phyloP scores from a whole-genome alignment of 2,329 filamentous ascomycete species.

The Aspergillus sojae region DNA sequence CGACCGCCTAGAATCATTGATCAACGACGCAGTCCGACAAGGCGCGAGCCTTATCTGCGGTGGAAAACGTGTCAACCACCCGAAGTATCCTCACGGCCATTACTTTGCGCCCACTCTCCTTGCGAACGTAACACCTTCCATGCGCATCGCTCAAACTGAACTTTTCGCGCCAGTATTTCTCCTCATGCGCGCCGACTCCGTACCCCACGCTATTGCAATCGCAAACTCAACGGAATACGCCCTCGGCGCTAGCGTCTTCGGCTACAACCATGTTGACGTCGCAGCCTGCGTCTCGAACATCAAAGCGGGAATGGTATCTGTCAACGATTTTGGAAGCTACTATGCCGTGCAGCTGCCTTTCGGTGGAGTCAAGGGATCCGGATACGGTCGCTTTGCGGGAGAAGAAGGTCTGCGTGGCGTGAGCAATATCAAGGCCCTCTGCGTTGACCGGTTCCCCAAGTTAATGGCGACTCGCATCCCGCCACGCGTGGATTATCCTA shows the following conservation, averaged over 20 bases:
- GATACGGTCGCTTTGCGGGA: conserved; percentile 90
- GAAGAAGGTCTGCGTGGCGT: conserved; percentile 82
- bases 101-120: conserved; percentile 93
- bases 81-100: conserved; percentile 74
- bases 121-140: conserved; percentile 80
- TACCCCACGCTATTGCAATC: conserved; percentile 69
- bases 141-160: conserved; percentile 87
- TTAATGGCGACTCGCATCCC: conserved; percentile 75
- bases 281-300: conserved; percentile 67
- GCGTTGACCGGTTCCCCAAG: conserved; percentile 67
- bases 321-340: conserved; percentile 93
- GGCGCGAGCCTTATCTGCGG: conserved; percentile 83
- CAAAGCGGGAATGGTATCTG: conserved; percentile 83
- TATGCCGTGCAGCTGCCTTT: conserved; percentile 96
- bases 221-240: conserved; percentile 85
- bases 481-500: conserved; percentile 76
- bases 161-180: conserved; percentile 92
- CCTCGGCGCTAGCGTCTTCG: conserved; percentile 87
- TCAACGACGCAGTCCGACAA: conserved; percentile 73
- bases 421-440: conserved; percentile 87
- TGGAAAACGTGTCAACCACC: conserved; percentile 72
- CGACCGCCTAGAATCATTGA: conserved; percentile 71
- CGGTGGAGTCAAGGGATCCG: conserved; percentile 84
- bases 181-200: conserved; percentile 72
- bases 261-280: conserved; percentile 65